Evolutionary conservation across 1,284 basidiomycete species (phyloP).

Genomic region (Cryptococcus depauperatus): DNA sequence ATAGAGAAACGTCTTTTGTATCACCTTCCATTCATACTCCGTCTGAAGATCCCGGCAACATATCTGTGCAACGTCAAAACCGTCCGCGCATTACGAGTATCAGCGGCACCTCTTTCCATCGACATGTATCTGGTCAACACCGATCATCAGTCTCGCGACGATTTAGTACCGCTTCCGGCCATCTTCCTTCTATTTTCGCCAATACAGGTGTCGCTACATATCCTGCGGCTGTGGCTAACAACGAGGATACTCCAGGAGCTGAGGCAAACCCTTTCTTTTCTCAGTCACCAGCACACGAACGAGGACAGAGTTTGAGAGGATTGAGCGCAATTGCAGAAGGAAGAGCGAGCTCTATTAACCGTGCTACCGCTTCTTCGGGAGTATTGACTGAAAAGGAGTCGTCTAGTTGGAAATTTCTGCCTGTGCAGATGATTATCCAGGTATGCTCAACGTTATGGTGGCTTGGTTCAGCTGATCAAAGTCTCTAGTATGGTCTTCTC

Average conservation of each 20-base stretch:
- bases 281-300: constrained; percentile 10
- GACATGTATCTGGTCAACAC: constrained; percentile 17
- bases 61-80: constrained; percentile 7
- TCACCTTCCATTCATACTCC: constrained; percentile 11
- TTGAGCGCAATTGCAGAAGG: constrained; percentile 41
- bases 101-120: constrained; percentile 9
- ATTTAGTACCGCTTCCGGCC: constrained; percentile 37
- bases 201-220: constrained; percentile 41
- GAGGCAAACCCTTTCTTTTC: constrained; percentile 34
- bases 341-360: constrained; percentile 4
- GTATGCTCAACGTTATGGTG: constrained; percentile 11
- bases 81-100: constrained; percentile 7
- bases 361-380: constrained; percentile 3
- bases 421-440: constrained; percentile 41
- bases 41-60: constrained; percentile 1
- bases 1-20: constrained; percentile 17
- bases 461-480: constrained; percentile 3
- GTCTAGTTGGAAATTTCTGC: constrained; percentile 35
- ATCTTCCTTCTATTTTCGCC: constrained; percentile 41
- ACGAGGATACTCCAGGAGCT: constrained; percentile 10
- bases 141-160: constrained; percentile 30
- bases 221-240: constrained; percentile 26
- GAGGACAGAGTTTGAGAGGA: constrained; percentile 16
- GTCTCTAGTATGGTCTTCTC: constrained; percentile 40
- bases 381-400: constrained; percentile 21